Base-by-base conservation (phyloP, 768 basidiomycete species). In the Kwoniella pini region DNA sequence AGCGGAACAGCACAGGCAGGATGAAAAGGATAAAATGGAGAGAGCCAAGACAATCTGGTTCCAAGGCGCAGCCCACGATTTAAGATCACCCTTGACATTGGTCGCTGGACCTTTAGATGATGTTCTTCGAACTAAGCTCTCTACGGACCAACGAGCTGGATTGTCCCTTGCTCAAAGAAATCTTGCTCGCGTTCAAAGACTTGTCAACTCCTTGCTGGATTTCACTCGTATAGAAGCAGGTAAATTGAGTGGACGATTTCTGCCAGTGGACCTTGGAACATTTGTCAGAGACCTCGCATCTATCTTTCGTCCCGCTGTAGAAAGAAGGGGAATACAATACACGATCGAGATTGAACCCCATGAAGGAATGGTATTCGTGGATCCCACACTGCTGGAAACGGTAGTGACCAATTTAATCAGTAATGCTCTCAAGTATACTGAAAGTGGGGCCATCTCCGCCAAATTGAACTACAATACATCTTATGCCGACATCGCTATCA, bases 161-260 rank as follows among this genome's bases (percentile, higher is more conserved):
- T 50, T 64, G 27, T 45, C 43, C 9, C 39, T 64, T 12, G 62
- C 62, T 40, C 62, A 64, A 22, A 28, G 62, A 10, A 64, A 59
- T 39, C 36, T 64, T 11, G 43, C 62, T 15, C 65, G 79, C 22
- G 56, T 80, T 2, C 60, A 63, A 12, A 69, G 79, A 15, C 64
- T 80, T 3, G 77, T 80, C n/a, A 71, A 73, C 26, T 70, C 76
- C 13, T 54, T 80, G 19, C 74, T 80, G 68, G 79, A 80, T 56
- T 79, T 80, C 61, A 70, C 62, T 36, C 72, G 72, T 22, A 64
- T 79, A 12, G 78, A 76, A 50, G 75, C 71, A 0, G 77, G 77
- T 9, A 73, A 70, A 43, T 49, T 71, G 39, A 28, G 28, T 4
- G 70, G 66, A 17, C 46, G 57, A n/a, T 71, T 66, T 50, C 30